Conservation (phyloP, 495 filamentous ascomycete genomes). For the Aspergillus panamensis region DNA sequence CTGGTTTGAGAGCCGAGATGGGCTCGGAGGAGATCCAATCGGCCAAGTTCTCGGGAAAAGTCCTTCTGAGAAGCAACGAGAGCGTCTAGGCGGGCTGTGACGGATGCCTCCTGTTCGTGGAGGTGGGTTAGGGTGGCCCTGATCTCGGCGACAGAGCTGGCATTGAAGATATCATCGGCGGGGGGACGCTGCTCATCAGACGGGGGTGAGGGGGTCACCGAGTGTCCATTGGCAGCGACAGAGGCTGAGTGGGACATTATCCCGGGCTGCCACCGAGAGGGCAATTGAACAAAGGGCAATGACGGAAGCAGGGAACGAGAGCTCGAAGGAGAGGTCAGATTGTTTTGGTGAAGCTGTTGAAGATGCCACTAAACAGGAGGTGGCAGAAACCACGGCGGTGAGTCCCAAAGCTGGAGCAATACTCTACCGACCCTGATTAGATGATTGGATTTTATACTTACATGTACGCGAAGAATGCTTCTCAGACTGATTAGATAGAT, state of each 20-base stretch:
- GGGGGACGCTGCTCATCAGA: conserved; percentile 20
- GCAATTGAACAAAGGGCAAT: conserved; percentile 5
- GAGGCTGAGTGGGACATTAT: conserved; percentile 25
- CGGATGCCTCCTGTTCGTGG: conserved; percentile 66
- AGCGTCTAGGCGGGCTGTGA: conserved; percentile 70
- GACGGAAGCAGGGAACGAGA: not conserved
- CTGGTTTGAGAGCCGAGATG: conserved; percentile 85
- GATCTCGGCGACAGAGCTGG: conserved; percentile 73
- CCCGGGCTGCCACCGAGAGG: conserved; percentile 8
- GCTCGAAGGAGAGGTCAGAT: not conserved
- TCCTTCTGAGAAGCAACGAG: conserved; percentile 78
- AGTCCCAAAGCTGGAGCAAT: too few relatives aligned
- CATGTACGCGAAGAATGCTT: too few relatives aligned
- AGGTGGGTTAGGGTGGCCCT: conserved; percentile 69
- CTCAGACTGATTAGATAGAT: too few relatives aligned
- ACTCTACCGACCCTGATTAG: not conserved
- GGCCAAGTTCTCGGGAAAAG: conserved; percentile 73
- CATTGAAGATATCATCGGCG: conserved; percentile 56
- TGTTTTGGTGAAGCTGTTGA: not conserved
- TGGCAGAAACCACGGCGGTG: conserved; percentile 31
- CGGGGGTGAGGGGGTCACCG: conserved; percentile 13
- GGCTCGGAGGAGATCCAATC: conserved; percentile 87
- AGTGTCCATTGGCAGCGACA: conserved; percentile 31
- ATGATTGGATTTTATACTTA: not conserved
- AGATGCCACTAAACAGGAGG: not conserved